Evolutionary conservation across 2,329 filamentous ascomycete species (phyloP).

Genomic region (Aspergillus pseudonomiae): DNA sequence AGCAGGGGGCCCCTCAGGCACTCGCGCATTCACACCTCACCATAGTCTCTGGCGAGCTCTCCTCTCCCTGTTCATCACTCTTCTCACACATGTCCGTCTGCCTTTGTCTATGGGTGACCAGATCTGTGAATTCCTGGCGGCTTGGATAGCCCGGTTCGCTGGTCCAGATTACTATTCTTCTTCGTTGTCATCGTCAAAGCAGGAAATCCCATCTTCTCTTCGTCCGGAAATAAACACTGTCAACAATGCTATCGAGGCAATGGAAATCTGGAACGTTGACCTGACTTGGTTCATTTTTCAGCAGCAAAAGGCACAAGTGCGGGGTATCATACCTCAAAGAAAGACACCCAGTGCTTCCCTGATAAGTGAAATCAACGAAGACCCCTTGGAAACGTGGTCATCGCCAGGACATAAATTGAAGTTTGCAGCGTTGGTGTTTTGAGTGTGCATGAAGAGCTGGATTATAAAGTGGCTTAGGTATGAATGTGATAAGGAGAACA

Average conservation of each 20-base stretch:
- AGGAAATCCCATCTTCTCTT: background rate
- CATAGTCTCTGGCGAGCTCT: slow-evolving; percentile 44
- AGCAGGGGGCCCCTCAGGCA: slow-evolving; percentile 21
- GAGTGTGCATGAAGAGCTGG: background rate
- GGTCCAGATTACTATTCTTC: slow-evolving; percentile 38
- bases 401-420: slow-evolving; percentile 36
- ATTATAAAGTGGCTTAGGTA: background rate
- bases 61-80: slow-evolving; percentile 40
- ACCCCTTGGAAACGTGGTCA: slow-evolving; percentile 13
- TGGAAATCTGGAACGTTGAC: slow-evolving; percentile 47
- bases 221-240: slow-evolving; percentile 25
- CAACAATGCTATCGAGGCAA: slow-evolving; percentile 38
- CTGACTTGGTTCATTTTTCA: slow-evolving; percentile 46
- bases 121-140: slow-evolving; percentile 42
- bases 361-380: slow-evolving; percentile 16
- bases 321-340: slow-evolving; percentile 33
- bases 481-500: background rate
- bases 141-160: slow-evolving; percentile 40
- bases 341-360: background rate
- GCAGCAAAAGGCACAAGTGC: slow-evolving; percentile 19
- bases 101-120: slow-evolving; percentile 44
- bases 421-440: slow-evolving; percentile 36
- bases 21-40: slow-evolving; percentile 42
- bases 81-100: slow-evolving; percentile 44
- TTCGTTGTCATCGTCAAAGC: background rate